Evolutionary conservation across 164 flowering plant species (phyloP).

Genomic region (Kingdonia uniflora): DNA sequence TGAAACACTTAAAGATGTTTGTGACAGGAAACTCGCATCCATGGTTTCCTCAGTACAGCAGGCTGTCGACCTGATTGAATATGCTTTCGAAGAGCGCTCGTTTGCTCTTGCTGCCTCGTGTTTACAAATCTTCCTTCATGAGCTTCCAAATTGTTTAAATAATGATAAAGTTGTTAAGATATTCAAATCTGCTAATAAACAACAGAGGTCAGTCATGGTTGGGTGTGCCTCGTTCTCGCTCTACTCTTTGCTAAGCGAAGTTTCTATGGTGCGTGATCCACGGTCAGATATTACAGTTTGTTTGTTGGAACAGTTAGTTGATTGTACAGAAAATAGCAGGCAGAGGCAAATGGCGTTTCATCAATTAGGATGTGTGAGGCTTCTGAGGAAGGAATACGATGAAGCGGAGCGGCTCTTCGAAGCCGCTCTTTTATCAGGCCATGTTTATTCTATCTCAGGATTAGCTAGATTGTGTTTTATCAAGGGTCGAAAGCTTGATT

Average conservation of each 20-base stretch:
- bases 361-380: conserved; percentile 78
- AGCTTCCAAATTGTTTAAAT: conserved; percentile 69
- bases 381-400: conserved; percentile 72
- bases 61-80: conserved; percentile 73
- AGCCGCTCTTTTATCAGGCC: conserved; percentile 68
- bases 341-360: conserved; percentile 75
- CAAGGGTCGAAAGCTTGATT: conserved; percentile 37
- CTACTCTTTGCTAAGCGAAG: conserved; percentile 75
- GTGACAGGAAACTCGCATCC: conserved; percentile 82
- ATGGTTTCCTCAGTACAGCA: conserved; percentile 63
- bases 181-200: conserved; percentile 33
- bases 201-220: conserved; percentile 53
- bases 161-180: conserved; percentile 59
- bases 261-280: conserved; percentile 60
- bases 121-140: conserved; percentile 68
- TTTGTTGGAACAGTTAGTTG: conserved; percentile 56
- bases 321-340: conserved; percentile 43
- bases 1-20: conserved; percentile 80
- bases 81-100: conserved; percentile 66
- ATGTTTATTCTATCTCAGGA: conserved; percentile 70
- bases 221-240: conserved; percentile 77
- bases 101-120: conserved; percentile 88
- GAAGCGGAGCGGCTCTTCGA: conserved; percentile 67
- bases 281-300: conserved; percentile 42
- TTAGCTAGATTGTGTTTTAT: conserved; percentile 59